Percentiles rank a stretch among this genome's conserved stretches.
Conservation (phyloP, 371 early-diverging fungal species). For the Batkoa obscura region DNA sequence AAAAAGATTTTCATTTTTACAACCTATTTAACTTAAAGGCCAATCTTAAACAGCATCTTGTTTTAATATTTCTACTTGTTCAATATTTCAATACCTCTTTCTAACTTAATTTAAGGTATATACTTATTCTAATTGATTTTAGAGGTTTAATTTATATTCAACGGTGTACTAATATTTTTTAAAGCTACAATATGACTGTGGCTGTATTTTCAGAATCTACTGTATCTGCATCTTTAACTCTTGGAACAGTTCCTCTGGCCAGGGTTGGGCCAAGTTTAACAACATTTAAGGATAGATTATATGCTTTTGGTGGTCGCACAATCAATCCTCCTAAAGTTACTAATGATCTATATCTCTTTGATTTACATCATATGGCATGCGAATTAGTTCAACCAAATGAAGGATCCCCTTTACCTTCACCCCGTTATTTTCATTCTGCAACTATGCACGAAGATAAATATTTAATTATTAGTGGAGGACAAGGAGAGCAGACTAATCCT, state of each 20-base stretch:
- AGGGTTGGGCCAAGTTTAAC: slow-evolving; percentile 56
- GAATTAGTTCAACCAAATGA: slow-evolving; percentile 13
- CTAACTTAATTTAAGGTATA: too few relatives aligned
- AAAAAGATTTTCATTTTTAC: too few relatives aligned
- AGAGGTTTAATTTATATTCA: too few relatives aligned
- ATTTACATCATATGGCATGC: slow-evolving; percentile 42
- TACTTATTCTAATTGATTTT: too few relatives aligned
- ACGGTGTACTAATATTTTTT: too few relatives aligned
- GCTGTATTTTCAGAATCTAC: slow-evolving; percentile 12
- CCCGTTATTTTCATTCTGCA: slow-evolving; percentile 62
- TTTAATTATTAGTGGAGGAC: slow-evolving; percentile 39
- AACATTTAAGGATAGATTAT: slow-evolving; percentile 37
- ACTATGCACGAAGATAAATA: slow-evolving; percentile 30
- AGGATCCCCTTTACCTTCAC: slow-evolving; percentile 21
- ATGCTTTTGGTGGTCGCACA: slow-evolving; percentile 62
- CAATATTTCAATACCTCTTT: too few relatives aligned
- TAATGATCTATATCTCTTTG: slow-evolving; percentile 46
- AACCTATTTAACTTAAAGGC: too few relatives aligned
- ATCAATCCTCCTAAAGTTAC: slow-evolving; percentile 44
- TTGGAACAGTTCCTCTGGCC: slow-evolving; percentile 58
- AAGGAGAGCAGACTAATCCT: slow-evolving; percentile 19
- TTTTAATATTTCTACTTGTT: too few relatives aligned
- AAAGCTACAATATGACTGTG: too few relatives aligned
- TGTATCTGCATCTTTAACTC: slow-evolving; percentile 39
- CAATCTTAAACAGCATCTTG: too few relatives aligned